Conservation (phyloP, 768 basidiomycete species). For the Mrakia gelida region DNA sequence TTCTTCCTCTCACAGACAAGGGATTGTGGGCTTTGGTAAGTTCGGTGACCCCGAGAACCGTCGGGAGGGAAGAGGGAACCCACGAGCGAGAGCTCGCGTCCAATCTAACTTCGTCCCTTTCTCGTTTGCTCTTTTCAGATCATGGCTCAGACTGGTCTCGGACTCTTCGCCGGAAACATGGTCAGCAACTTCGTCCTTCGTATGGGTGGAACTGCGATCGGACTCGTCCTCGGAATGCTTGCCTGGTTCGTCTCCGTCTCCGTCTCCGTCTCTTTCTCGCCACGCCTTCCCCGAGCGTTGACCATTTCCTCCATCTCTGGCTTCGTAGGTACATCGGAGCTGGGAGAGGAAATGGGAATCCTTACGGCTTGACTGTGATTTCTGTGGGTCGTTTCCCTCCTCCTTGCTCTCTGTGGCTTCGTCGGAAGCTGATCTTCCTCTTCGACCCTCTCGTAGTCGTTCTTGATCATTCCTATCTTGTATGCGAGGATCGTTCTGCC, state of each 20-base stretch:
- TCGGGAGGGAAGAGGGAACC: too few relatives aligned
- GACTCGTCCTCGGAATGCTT: slow-evolving; percentile 50
- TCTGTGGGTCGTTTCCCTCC: slow-evolving; percentile 40
- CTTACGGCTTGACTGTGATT: slow-evolving; percentile 54
- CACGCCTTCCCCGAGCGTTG: too few relatives aligned
- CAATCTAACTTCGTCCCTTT: too few relatives aligned
- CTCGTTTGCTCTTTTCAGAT: background rate
- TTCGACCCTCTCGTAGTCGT: slow-evolving; percentile 36
- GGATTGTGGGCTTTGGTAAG: slow-evolving; percentile 14
- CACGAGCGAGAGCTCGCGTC: too few relatives aligned
- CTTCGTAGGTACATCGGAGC: slow-evolving; percentile 49
- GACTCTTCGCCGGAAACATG: slow-evolving; percentile 58
- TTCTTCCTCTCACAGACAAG: background rate
- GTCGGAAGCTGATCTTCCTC: background rate
- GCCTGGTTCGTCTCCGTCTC: slow-evolving; percentile 40
- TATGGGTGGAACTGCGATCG: slow-evolving; percentile 50
- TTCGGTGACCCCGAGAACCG: too few relatives aligned
- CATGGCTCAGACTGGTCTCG: slow-evolving; percentile 53
- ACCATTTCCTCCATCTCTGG: too few relatives aligned
- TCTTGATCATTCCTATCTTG: slow-evolving; percentile 52
- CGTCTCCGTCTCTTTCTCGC: too few relatives aligned
- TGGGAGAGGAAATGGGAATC: slow-evolving; percentile 51
- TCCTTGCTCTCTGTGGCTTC: background rate
- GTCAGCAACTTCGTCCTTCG: slow-evolving; percentile 51
- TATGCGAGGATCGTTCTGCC: slow-evolving; percentile 53